These are phyloP conservation scores for Aegilops sharonensis DNA, from an alignment of 176 grass and related monocot genomes.

Conservation along the genomic window DNA sequence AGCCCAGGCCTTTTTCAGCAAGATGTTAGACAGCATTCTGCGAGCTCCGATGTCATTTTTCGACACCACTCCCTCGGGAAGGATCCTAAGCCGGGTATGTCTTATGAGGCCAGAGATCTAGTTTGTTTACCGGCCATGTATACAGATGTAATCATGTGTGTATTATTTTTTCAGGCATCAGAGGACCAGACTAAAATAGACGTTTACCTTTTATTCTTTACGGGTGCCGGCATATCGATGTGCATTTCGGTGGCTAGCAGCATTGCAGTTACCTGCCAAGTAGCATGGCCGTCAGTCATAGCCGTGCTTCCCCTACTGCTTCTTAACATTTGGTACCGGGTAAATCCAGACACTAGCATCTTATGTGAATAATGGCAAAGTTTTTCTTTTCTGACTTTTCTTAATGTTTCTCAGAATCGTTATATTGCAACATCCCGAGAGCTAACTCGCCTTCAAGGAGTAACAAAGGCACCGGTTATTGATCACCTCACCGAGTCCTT, in stretches of 20 bases:
- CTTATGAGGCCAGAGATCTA: neutral
- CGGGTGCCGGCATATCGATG: constrained; percentile 57
- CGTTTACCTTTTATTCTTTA: constrained; percentile 60
- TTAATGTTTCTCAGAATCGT: constrained; percentile 48
- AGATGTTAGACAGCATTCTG: constrained; percentile 82
- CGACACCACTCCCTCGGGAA: constrained; percentile 91
- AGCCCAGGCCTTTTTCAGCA: constrained; percentile 70
- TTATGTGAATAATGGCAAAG: neutral
- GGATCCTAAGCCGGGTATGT: constrained; percentile 85
- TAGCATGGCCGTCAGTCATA: constrained; percentile 84
- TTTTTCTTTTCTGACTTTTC: neutral
- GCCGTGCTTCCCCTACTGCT: constrained; percentile 60
- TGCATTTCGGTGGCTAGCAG: constrained; percentile 70
- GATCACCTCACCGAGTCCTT: constrained; percentile 90
- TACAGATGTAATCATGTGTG: neutral
- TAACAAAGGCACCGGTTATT: constrained; percentile 81
- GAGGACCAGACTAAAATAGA: constrained; percentile 83
- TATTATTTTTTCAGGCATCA: constrained; percentile 61
- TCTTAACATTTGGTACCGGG: constrained; percentile 94
- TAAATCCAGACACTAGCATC: constrained; percentile 23
- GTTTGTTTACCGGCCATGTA: neutral
- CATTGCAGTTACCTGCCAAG: constrained; percentile 74
- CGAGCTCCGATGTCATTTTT: constrained; percentile 94
- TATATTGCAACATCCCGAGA: constrained; percentile 81
- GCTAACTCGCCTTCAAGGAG: constrained; percentile 73